Base-by-base conservation (phyloP, 2,329 filamentous ascomycete genomes). In the Fusarium penzigii region DNA sequence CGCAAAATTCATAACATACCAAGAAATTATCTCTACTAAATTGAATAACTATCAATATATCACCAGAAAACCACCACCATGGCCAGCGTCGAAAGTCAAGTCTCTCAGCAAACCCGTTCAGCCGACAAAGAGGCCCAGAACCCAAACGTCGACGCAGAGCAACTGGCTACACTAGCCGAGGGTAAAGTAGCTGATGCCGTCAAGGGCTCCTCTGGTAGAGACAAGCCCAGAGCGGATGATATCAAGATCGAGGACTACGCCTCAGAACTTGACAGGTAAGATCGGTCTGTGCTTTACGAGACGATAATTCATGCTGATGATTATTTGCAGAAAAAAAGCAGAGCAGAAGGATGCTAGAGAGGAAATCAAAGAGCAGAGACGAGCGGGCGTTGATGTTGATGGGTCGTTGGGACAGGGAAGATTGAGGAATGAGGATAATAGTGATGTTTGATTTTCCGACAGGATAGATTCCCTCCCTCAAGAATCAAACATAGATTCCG, bases 161-260 rank as follows among this genome's bases (percentile, higher is more conserved):
- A 62, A 29, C 20, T 62, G 6, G 59, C 56, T 3, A 62, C 59
- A 6, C 46, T 62, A 2, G 46, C 59, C 29, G 59, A 62, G 45
- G 59, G 59, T 29, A 62, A 62, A 29, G 54, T 62, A 17, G 59
- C 59, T 3, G 57, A 58, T 40, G 59, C 57, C 14, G 59, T 62
- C 1, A 53, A 62, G 42, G 41, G 40, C 3, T 42, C 55, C 7
- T 56, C 39, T 29, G 52, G 41, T n/a, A 52, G 59, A 44, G 57
- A 62, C 7, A 52, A 56, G 42, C 46, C 56, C 12, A 51, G 53
- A 10, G 48, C 51, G 16, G 51, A 60, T 29, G 57, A 62, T 16
- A 58, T 59, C 17, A 34, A 53, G 38, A 55, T 62, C 12, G 57
- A 62, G 34, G 56, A 62, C 38, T 62, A 48, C 17, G 36, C 59